phyloP scores from a whole-genome alignment of 2,329 filamentous ascomycete species.

The Ophiostoma triangulosporum region DNA sequence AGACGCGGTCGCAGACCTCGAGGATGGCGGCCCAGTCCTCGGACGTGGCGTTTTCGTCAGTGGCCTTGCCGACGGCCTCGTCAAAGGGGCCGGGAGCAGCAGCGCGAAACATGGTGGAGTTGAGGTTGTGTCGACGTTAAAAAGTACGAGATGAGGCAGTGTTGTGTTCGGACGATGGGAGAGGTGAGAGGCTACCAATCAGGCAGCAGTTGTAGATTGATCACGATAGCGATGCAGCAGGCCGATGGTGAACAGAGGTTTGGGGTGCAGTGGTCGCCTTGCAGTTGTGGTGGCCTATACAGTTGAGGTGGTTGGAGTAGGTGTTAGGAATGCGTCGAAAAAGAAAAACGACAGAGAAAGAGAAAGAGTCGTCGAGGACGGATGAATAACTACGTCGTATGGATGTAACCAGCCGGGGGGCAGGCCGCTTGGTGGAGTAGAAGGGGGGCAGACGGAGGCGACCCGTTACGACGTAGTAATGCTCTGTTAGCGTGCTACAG shows the following conservation, averaged over 20 bases:
- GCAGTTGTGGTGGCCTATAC: not conserved
- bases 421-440: not conserved
- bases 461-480: no score
- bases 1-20: conserved; percentile 48
- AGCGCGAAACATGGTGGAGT: conserved; percentile 43
- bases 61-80: conserved; percentile 57
- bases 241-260: no score
- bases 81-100: conserved; percentile 45
- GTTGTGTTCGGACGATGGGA: not conserved
- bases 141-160: not conserved
- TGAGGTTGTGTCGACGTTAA: not conserved
- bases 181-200: conserved; percentile 4
- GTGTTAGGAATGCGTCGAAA: no score
- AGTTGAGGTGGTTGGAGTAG: no score
- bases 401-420: no score
- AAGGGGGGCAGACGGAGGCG: not conserved
- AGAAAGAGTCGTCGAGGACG: not conserved
- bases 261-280: not conserved
- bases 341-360: not conserved
- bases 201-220: conserved; percentile 5
- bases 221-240: not conserved
- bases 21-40: conserved; percentile 57
- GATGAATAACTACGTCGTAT: not conserved
- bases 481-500: no score
- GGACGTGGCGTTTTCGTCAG: conserved; percentile 91